Base-by-base conservation (phyloP, 148 eudicot species). In the Talinum fruticosum region DNA sequence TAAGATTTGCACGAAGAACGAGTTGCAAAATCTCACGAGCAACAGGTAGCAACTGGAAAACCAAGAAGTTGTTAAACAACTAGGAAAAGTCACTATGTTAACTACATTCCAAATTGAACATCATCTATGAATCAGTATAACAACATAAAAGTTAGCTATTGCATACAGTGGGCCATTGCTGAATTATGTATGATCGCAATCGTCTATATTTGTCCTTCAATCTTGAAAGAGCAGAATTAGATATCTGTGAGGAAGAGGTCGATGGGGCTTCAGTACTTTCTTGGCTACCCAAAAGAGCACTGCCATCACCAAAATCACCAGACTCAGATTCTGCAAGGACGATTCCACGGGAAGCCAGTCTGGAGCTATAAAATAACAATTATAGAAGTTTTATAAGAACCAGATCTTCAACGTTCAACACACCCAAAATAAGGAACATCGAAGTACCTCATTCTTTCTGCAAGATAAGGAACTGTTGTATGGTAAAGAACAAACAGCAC, bases 331-430 rank as follows among this genome's bases (percentile, higher is more conserved):
- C 93, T 72, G 87, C 87, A 75, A 96, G 83, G 72, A 86, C 49
- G 79, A 93, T 86, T 86, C 98, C 97, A 66, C 86, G 97, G 71
- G 97, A 91, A 76, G 99, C 98, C 84, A 93, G 84, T 80, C 98
- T 90, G 29, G 97, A 90, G 83, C 99, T 93, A 93, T 74, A 78
- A 71, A 83, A 71, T 24, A 75, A 26, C 79, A 33, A 82, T 24
- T 74, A 33, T 29, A 70, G 49, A 73, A 59, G 35, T 21, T 49
- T 12, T 8, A 62, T 70, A 77, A 34, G 29, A 26, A 70, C 74
- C 41, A 59, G 24, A 32, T 30, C 26, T 54, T 49, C 69, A 74
- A 37, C n/a, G 30, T 64, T 14, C 30, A 37, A 77, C 67, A 57
- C 21, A 47, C 33, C 37, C 34, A 36, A 44, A 54, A 53, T 3